Evolutionary conservation across 805 yeast genomes (phyloP).

Genomic region (Brettanomyces sp.): DNA sequence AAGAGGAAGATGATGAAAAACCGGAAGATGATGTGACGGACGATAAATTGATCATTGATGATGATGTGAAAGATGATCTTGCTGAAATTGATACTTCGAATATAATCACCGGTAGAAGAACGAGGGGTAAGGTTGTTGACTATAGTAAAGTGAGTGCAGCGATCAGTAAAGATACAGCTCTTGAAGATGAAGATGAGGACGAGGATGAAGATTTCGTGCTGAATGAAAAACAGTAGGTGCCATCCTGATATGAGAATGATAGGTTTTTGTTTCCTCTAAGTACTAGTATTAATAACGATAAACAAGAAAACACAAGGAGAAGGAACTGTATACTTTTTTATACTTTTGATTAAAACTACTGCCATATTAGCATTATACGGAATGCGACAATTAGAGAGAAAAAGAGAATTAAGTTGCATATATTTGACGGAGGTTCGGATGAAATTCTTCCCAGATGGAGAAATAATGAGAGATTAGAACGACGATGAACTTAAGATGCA

Average conservation of each 20-base stretch:
- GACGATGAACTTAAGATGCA: too few relatives aligned
- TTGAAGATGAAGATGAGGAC: slow-evolving; percentile 33
- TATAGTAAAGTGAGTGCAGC: slow-evolving; percentile 66
- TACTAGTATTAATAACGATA: background rate
- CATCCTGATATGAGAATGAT: background rate
- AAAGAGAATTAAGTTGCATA: background rate
- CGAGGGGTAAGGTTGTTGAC: slow-evolving; percentile 83
- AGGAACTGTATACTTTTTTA: background rate
- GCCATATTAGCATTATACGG: too few relatives aligned
- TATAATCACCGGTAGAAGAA: slow-evolving; percentile 80
- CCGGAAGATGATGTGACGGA: slow-evolving; percentile 38
- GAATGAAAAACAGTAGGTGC: slow-evolving; percentile 13
- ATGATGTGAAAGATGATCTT: slow-evolving; percentile 69
- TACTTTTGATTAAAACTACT: background rate
- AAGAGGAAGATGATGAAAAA: slow-evolving; percentile 24
- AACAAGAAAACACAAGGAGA: background rate
- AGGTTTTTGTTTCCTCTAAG: background rate
- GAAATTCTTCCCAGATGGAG: too few relatives aligned
- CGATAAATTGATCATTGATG: slow-evolving; percentile 46
- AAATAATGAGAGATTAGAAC: too few relatives aligned
- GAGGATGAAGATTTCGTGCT: slow-evolving; percentile 42
- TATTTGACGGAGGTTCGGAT: background rate
- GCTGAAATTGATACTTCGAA: slow-evolving; percentile 74
- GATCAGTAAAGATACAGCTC: slow-evolving; percentile 33
- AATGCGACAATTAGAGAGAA: background rate